Conservation (phyloP, 306 rosid species). For the Senna siamea region DNA sequence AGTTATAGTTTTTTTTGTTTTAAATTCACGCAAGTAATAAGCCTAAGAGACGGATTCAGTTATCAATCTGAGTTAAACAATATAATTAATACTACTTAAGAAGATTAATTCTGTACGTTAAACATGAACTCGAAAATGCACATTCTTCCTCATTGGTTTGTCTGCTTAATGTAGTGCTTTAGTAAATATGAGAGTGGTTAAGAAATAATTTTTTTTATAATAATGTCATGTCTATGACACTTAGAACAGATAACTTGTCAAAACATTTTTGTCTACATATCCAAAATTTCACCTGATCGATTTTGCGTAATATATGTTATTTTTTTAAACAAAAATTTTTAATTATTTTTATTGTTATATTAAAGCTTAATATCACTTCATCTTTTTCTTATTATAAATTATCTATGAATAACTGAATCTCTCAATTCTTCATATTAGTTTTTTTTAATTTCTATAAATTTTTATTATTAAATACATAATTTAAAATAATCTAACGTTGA, state of each 20-base stretch:
- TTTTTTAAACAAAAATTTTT: no score
- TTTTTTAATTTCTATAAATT: no score
- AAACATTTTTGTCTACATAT: not conserved
- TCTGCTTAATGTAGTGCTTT: not conserved
- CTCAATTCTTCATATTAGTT: no score
- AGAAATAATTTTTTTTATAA: not conserved
- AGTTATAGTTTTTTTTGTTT: not conserved
- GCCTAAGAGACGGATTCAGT: not conserved
- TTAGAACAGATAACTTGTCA: not conserved
- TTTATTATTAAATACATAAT: no score
- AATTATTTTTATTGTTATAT: no score
- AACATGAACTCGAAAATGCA: not conserved
- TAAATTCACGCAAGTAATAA: not conserved
- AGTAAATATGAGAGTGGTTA: not conserved
- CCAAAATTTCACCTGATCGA: no score
- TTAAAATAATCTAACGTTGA: no score
- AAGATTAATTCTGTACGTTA: not conserved
- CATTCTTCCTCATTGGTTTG: not conserved
- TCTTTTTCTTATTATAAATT: no score
- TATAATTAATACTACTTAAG: not conserved
- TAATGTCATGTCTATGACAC: not conserved
- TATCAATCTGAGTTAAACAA: not conserved
- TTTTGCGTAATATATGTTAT: no score
- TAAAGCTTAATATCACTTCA: no score
- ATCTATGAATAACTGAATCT: no score